Evolutionary conservation across 129 eudicot genomes (phyloP), one percentile per base, ranked within the genome.

Genomic region (Tagetes patula): DNA sequence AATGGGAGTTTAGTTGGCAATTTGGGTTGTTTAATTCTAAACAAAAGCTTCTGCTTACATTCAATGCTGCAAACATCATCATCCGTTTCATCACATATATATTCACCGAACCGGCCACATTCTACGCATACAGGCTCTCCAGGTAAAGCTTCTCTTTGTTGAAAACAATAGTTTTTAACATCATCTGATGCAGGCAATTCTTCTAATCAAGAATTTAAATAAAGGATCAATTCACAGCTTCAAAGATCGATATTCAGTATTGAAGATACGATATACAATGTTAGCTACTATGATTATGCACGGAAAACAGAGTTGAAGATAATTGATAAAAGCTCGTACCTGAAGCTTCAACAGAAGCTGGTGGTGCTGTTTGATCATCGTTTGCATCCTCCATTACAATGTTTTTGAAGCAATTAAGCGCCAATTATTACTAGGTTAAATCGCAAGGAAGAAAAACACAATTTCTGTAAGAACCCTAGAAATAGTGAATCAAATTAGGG

Each of bases 41-140:
- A 70, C 27, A 95, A 82, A 34, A 88, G 75, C 32, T 81, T 86
- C 31, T 67, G 75, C 65, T 95, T 95, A 70, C 99, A 95, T 85
- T 88, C 97, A 59, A 95, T 82, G 72, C 99, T 90, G 85, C 99
- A 95, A 46, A 91, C 49, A 82, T 95, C 99, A 81, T 95, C 97
- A 84, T 95, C 99, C 8, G 99, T 95, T 65, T 88, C 96, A 55
- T 95, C 92, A 69, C 99, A 95, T 77, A 95, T 91, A 69, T 91
- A 95, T 81, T 95, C 99, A n/a, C 99, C 99, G 71, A 85, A 90
- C 11, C 97, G 95, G 37, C 89, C 94, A 70, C 99, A 95, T 68
- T 86, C 77, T 13, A 82, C 75, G 77, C 99, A 95, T 7, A 50
- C 67, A 66, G 97, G 96, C 77, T 95, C 99, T 34, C 88, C 99